phyloP scores from a whole-genome alignment of 2,329 filamentous ascomycete genomes.

The Thelonectria olida region DNA sequence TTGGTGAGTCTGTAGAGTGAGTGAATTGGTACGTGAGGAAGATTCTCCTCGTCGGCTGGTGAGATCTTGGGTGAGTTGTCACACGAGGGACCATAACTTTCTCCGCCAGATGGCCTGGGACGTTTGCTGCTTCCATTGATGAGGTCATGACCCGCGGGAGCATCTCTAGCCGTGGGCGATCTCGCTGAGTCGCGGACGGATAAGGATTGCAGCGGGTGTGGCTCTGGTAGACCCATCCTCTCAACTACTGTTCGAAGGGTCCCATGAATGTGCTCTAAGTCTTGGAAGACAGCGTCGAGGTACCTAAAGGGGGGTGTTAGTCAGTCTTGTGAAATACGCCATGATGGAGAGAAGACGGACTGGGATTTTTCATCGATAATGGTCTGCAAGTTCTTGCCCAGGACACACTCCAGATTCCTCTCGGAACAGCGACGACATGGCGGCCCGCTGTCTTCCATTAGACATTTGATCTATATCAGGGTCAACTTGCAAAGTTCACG shows the following conservation, averaged over 20 bases:
- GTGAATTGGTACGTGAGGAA: conserved; percentile 50
- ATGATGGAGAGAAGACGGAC: conserved; percentile 37
- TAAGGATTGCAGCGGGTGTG: conserved; percentile 31
- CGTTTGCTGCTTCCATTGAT: conserved; percentile 16
- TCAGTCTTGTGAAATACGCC: no score
- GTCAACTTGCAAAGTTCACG: not conserved
- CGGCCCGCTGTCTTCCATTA: conserved; percentile 52
- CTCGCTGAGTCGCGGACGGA: conserved; percentile 34
- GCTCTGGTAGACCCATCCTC: conserved; percentile 38
- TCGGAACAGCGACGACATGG: conserved; percentile 51
- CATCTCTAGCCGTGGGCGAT: conserved; percentile 10
- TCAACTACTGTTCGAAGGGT: conserved; percentile 36
- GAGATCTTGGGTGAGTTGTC: conserved; percentile 42
- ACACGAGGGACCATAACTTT: conserved; percentile 35
- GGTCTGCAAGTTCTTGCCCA: conserved; percentile 53
- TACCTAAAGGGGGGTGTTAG: no score
- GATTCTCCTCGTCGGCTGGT: conserved; percentile 45
- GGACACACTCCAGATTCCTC: conserved; percentile 47
- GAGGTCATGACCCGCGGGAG: conserved; percentile 9
- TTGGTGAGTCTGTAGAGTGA: conserved; percentile 51
- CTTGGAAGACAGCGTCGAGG: conserved; percentile 34
- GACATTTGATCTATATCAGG: conserved; percentile 48
- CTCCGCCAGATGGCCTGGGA: not conserved
- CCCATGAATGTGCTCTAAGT: conserved; percentile 39
- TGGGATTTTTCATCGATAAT: conserved; percentile 53